Base-by-base conservation (phyloP, 768 basidiomycete species). In the Mycena maculata region DNA sequence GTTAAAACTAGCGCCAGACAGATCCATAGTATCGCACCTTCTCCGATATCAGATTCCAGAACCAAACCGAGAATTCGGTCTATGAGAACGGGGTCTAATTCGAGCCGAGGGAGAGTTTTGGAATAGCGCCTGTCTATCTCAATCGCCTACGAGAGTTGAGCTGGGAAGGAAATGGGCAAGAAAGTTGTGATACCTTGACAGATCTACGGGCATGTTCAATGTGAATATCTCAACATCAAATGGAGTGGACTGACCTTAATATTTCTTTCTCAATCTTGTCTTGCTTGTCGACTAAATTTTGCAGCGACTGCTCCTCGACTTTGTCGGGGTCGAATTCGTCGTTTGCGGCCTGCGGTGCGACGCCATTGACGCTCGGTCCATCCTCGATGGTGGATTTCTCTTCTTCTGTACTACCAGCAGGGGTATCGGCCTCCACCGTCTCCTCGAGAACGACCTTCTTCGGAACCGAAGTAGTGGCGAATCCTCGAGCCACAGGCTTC, bases 231-330 rank as follows among this genome's bases (percentile, higher is more conserved):
- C 1, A 39, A 27, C 16, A 25, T 59, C 5, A 20, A 48, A 53
- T 20, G 42, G 38, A 16, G 31, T 30, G 30, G 4, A 48, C 68
- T 25, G 8, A 71, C 71, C 76, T 85, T 6, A 82, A 78, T 61
- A 96, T 88, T 72, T 98, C 97, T 76, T 90, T 95, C 76, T 97
- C 94, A 7, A 87, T 92, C 75, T 90, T 95, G 22, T 96, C 94
- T 73, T 97, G 94, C 52, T 91, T 81, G 68, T 97, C 95, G 1
- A 97, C 87, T 50, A 95, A 73, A 49, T 77, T 79, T 79, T 96
- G 95, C 55, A 95, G 81, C 31, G 84, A 82, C 63, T 81, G 83
- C 57, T 90, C 87, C 73, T 86, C 86, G 13, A 76, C 80, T 56
- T 81, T 83, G 55, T 81, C 80, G 20, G 75, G 72, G 63, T 78